Evolutionary conservation across 2,329 filamentous ascomycete species (phyloP).

Genomic region (Hypoxylon sp.): DNA sequence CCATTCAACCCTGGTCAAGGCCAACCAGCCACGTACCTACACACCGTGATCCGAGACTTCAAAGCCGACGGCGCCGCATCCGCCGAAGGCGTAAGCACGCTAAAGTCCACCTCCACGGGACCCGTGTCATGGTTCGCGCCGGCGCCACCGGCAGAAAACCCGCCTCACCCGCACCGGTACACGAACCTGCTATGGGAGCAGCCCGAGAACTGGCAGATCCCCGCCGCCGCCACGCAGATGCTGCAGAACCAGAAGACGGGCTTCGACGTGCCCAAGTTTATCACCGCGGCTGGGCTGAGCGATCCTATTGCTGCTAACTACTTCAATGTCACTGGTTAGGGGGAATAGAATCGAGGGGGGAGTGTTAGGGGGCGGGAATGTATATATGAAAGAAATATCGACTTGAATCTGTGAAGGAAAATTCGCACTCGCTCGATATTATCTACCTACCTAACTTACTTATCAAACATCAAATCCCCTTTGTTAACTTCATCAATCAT

Average conservation of each 20-base stretch:
- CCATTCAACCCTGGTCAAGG: conserved; percentile 41
- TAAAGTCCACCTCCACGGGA: conserved; percentile 36
- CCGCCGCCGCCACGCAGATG: conserved; percentile 43
- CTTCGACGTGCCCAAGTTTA: conserved; percentile 47
- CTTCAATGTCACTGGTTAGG: conserved; percentile 47
- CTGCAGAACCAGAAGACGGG: conserved; percentile 45
- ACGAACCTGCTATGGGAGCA: conserved; percentile 51
- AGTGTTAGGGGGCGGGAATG: background rate
- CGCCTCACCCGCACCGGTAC: conserved; percentile 50
- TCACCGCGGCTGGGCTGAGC: conserved; percentile 42
- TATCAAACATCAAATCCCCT: conserved; percentile 23
- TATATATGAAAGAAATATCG: conserved; percentile 22
- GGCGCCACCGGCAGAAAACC: conserved; percentile 47
- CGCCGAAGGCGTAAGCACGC: conserved; percentile 34
- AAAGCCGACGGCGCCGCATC: conserved; percentile 37
- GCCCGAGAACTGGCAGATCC: conserved; percentile 46
- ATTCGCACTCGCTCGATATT: conserved; percentile 16
- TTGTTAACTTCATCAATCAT: conserved; percentile 9
- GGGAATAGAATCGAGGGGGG: too few species aligned
- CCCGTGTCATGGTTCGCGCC: conserved; percentile 45
- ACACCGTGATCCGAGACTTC: conserved; percentile 46
- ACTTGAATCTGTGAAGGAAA: conserved; percentile 10
- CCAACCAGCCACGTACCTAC: conserved; percentile 42
- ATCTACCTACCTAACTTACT: too few species aligned
- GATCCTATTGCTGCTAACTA: conserved; percentile 47